These are phyloP conservation scores for Salix brachista DNA, from an alignment of 345 rosid genomes.

Conservation along the genomic window DNA sequence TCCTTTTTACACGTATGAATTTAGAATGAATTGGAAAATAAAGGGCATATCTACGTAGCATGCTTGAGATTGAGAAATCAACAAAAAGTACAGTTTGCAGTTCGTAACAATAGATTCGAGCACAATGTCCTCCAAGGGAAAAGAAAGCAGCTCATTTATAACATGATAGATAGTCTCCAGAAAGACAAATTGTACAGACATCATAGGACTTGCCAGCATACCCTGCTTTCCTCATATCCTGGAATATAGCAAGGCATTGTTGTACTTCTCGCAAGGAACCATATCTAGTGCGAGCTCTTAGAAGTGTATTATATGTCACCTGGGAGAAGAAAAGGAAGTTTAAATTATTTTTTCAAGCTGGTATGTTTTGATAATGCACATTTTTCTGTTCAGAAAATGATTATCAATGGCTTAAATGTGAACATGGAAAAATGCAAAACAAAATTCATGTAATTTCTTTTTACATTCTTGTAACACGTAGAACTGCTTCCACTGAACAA, in stretches of 20 bases:
- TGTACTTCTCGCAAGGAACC: conserved; percentile 81
- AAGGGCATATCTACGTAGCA: neutral
- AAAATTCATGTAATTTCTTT: neutral
- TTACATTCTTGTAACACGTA: neutral
- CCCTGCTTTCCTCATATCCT: conserved; percentile 94
- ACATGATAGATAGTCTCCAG: neutral
- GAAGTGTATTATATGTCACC: conserved; percentile 87
- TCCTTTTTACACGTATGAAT: neutral
- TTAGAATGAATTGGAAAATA: neutral
- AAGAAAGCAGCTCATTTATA: neutral
- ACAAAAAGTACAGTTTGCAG: neutral
- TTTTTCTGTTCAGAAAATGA: neutral
- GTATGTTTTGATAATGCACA: neutral
- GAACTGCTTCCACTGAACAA: neutral
- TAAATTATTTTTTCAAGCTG: neutral
- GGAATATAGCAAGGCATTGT: conserved; percentile 83
- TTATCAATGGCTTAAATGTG: neutral
- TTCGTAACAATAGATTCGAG: neutral
- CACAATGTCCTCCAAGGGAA: neutral
- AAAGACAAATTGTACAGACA: neutral
- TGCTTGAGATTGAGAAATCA: neutral
- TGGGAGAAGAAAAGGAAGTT: conserved; percentile 22
- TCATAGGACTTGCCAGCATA: conserved; percentile 24
- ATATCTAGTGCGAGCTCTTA: conserved; percentile 71
- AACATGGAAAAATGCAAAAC: neutral